Evolutionary conservation across 768 basidiomycete species (phyloP).

Genomic region (Coprinopsis sp.): DNA sequence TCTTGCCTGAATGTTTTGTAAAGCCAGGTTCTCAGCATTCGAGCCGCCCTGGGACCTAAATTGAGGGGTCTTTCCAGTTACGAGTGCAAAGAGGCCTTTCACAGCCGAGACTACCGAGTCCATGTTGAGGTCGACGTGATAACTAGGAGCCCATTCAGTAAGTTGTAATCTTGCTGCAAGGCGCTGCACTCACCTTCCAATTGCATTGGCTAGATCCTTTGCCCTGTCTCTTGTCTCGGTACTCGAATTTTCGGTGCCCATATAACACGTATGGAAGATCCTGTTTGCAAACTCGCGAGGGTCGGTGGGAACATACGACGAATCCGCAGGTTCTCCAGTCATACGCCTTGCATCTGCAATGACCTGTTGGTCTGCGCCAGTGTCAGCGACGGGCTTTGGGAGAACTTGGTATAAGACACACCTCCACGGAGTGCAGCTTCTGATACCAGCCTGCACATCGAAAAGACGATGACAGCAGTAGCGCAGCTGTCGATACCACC

Average conservation of each 20-base stretch:
- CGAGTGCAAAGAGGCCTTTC: conserved; percentile 73
- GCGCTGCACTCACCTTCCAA: conserved; percentile 65
- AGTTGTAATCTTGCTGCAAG: neutral
- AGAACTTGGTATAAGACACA: conserved; percentile 24
- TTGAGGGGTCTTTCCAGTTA: conserved; percentile 58
- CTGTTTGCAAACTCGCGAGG: conserved; percentile 79
- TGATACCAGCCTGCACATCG: conserved; percentile 90
- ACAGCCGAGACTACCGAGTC: conserved; percentile 85
- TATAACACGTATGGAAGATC: conserved; percentile 97
- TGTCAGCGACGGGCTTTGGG: too few species aligned
- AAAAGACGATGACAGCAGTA: conserved; percentile 91
- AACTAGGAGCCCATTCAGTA: conserved; percentile 41
- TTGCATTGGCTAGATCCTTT: conserved; percentile 79
- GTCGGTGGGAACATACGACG: conserved; percentile 80
- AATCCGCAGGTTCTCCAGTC: conserved; percentile 75
- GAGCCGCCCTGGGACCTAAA: conserved; percentile 88
- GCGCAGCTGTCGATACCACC: conserved; percentile 98
- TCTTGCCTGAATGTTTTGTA: conserved; percentile 98
- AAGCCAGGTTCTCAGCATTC: conserved; percentile 84
- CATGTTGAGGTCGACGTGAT: conserved; percentile 96
- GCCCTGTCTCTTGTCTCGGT: conserved; percentile 81
- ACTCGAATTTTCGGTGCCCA: conserved; percentile 97
- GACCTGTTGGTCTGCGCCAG: conserved; percentile 72
- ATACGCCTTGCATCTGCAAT: conserved; percentile 90
- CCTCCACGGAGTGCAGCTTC: conserved; percentile 74